Evolutionary conservation across 176 grass and related monocot genomes (phyloP), one percentile per base, ranked within the genome.

Genomic region (Ananas comosus): DNA sequence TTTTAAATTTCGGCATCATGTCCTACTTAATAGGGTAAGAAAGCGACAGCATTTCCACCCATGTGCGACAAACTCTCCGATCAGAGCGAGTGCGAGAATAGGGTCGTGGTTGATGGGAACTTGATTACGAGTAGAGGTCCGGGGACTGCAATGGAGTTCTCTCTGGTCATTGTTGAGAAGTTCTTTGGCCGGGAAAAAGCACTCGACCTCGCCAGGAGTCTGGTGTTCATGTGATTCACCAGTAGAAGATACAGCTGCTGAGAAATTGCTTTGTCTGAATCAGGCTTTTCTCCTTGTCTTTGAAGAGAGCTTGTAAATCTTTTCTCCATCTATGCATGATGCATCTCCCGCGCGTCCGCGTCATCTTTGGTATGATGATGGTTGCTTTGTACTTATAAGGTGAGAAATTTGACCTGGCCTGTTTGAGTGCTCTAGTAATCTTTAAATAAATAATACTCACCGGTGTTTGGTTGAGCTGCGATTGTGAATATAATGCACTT

Each of bases 81-180:
- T 59, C 50, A 33, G 7, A 56, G 80, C 54, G 71, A 79, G 67
- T 76, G 83, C 18, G 83, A 83, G 81, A 80, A 48, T 53, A 78
- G 81, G 51, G 80, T 87, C 24, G 53, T 87, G 50, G 88, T 87
- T 0, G 84, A 91, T 47, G 84, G 88, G 27, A 87, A 81, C 80
- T 50, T 87, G 78, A 81, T 73, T 76, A 91, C 88, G 6, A 76
- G 88, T 70, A 76, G 71, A 49, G 65, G 84, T 64, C 4, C 88
- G 21, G 88, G 88, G 1, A 91, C 88, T 2, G 71, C 84, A 67
- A 76, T 84, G 84, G 88, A 91, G 78, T 91, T 54, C 64, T 77
- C 75, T 9, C 7, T 79, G 54, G 84, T 71, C 74, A 73, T 64
- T 64, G 83, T 87, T 9, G 78, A 91, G 70, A 84, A 87, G 78